Percentiles rank a stretch among this genome's conserved stretches.
These are phyloP conservation scores for Arthrinium phaeospermum DNA, from an alignment of 2,329 filamentous ascomycete species.

Conservation along the genomic window DNA sequence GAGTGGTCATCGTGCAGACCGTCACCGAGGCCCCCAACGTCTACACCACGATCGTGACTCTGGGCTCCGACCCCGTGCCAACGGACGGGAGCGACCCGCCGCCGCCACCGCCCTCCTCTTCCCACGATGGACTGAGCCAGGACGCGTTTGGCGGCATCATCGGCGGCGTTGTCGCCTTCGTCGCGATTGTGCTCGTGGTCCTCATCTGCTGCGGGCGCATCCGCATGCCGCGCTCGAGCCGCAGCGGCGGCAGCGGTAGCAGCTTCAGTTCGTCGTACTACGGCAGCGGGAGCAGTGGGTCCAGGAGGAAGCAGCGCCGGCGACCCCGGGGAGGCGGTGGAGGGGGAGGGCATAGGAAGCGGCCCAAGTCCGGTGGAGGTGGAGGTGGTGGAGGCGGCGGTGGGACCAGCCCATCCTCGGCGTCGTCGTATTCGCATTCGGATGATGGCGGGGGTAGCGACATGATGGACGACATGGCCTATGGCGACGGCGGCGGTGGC, in stretches of 20 bases:
- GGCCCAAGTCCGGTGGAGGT: background rate
- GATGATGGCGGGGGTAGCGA: background rate
- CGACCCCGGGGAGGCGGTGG: background rate
- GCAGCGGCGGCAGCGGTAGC: background rate
- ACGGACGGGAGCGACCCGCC: background rate
- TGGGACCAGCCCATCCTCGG: background rate
- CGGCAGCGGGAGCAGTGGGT: background rate
- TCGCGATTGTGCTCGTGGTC: constrained; percentile 19
- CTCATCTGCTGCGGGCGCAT: constrained; percentile 20
- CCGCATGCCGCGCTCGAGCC: background rate
- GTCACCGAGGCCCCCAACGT: background rate
- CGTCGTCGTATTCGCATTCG: background rate
- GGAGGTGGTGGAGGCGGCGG: background rate
- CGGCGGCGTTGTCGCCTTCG: constrained; percentile 22
- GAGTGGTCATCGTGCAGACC: background rate
- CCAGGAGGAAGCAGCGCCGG: background rate
- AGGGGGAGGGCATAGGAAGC: background rate
- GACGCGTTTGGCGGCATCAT: constrained; percentile 24
- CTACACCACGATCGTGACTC: background rate
- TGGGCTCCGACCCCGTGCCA: background rate
- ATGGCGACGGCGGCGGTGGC: background rate
- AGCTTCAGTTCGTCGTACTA: background rate
- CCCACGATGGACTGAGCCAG: constrained; percentile 20
- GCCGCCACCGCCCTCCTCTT: background rate
- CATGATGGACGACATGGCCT: background rate